Base-by-base conservation (phyloP, 371 early-diverging fungal species). In the Rhizomucor pusillus region DNA sequence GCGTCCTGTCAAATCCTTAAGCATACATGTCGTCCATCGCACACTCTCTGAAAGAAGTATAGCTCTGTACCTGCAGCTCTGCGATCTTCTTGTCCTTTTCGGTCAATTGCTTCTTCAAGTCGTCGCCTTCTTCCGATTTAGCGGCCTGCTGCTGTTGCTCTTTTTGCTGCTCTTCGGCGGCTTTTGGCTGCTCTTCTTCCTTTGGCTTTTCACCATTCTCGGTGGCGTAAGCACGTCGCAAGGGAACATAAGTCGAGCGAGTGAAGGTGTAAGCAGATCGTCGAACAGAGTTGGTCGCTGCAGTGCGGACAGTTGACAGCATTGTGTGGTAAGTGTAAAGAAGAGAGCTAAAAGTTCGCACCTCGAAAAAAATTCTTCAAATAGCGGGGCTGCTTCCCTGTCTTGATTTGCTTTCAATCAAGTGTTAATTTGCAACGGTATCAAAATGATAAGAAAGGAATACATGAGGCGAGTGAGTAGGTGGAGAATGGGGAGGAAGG, bases 41-140 rank as follows among this genome's bases (percentile, higher is more conserved):
- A 52, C 25, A 41, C 39, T 47, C 40, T 52, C 35, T 18, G 16
- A 35, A 33, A 35, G 7, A 49, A 2, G 49, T 25, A 14, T 25
- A n/a, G n/a, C 13, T 35, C 19, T 51, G 52, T 78, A 91, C 93
- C 87, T 92, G 85, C 24, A 91, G 69, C 47, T 90, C 85, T 25
- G 89, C 77, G 48, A 91, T 82, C 71, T 90, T 85, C 71, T 89
- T 87, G 51, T 90, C 91, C 72, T 87, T 90, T 60, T 86, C 84
- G 36, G 82, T 83, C 47, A 87, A 50, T 47, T 70, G 67, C 56
- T 79, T 77, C 20, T 57, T 61, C 9, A 65, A 60, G 25, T 60
- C 62, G 12, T 59, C 60, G 36, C 52, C 52, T n/a, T 54, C 57
- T 14, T 61, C 68, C 3, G 56, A 43, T 44, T 62, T 63, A 19